phyloP scores from a whole-genome alignment of 257 asterid genomes.

The Solanum paucissectum region DNA sequence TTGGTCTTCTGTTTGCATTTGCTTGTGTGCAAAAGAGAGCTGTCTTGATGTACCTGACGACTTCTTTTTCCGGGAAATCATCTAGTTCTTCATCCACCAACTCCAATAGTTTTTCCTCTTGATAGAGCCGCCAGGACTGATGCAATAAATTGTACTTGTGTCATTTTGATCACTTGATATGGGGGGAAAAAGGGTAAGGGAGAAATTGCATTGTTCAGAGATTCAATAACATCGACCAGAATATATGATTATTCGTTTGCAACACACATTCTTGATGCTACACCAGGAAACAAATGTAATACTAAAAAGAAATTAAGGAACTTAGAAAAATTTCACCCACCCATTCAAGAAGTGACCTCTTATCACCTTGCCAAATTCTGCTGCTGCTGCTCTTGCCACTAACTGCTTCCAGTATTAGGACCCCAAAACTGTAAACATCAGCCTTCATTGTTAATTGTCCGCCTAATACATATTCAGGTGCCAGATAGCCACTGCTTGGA shows the following conservation, averaged over 20 bases:
- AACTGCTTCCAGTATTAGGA: conserved; percentile 65
- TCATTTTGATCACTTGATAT: background rate
- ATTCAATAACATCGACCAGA: background rate
- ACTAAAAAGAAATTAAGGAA: background rate
- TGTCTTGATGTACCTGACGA: conserved; percentile 60
- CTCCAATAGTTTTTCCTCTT: conserved; percentile 53
- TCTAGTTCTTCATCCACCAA: conserved; percentile 64
- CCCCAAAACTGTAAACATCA: conserved; percentile 82
- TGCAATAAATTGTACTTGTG: background rate
- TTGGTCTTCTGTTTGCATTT: conserved; percentile 70
- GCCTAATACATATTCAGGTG: conserved; percentile 92
- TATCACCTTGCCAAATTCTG: conserved; percentile 38
- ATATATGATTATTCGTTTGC: background rate
- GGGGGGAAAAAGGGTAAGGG: background rate
- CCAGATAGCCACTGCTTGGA: conserved; percentile 81
- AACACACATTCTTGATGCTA: background rate
- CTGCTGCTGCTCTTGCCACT: conserved; percentile 66
- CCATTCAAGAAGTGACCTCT: conserved; percentile 69
- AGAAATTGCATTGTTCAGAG: background rate
- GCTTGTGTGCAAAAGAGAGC: conserved; percentile 91
- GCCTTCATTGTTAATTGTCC: conserved; percentile 91
- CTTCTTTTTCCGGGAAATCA: conserved; percentile 46
- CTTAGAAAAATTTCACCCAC: conserved; percentile 30
- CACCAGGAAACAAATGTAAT: background rate
- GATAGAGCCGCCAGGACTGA: conserved; percentile 75